Evolutionary conservation across 1,139 yeast genomes (phyloP).

Genomic region (Candida pseudoviswanathii): DNA sequence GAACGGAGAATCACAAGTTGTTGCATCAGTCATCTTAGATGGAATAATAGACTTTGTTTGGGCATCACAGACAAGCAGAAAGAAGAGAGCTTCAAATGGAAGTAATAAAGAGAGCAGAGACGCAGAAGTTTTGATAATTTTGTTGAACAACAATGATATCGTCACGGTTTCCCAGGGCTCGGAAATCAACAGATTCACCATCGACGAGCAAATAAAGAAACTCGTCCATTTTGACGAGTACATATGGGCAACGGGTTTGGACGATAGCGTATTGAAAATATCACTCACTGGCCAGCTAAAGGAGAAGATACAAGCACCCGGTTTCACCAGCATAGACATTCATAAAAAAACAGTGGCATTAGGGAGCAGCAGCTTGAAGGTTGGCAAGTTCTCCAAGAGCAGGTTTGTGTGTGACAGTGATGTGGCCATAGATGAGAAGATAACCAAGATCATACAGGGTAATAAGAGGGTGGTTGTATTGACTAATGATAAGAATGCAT

Average conservation of each 20-base stretch:
- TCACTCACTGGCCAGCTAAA: constrained; percentile 5
- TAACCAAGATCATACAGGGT: constrained; percentile 1
- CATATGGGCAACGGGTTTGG: constrained; percentile 9
- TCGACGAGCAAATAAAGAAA: constrained; percentile 14
- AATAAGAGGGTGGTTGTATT: background rate
- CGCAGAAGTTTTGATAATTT: constrained; percentile 31
- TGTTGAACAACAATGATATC: constrained; percentile 39
- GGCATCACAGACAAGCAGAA: constrained; percentile 15
- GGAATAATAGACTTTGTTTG: constrained; percentile 23
- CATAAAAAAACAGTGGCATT: constrained; percentile 2
- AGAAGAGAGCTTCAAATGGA: constrained; percentile 15
- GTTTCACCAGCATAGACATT: constrained; percentile 2
- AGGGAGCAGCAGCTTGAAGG: constrained; percentile 4
- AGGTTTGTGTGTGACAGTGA: constrained; percentile 9
- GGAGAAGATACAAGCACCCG: constrained; percentile 5
- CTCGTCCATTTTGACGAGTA: constrained; percentile 9
- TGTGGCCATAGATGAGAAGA: constrained; percentile 3
- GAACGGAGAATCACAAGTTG: constrained; percentile 6
- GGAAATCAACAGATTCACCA: constrained; percentile 32
- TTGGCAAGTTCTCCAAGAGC: constrained; percentile 10
- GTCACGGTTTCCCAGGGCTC: constrained; percentile 46
- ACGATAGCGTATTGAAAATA: constrained; percentile 6
- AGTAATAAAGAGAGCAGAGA: constrained; percentile 1
- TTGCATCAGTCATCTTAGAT: constrained; percentile 17
- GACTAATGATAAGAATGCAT: constrained; percentile 5